phyloP scores from a whole-genome alignment of 1,139 yeast genomes.

The Pichia inconspicua region DNA sequence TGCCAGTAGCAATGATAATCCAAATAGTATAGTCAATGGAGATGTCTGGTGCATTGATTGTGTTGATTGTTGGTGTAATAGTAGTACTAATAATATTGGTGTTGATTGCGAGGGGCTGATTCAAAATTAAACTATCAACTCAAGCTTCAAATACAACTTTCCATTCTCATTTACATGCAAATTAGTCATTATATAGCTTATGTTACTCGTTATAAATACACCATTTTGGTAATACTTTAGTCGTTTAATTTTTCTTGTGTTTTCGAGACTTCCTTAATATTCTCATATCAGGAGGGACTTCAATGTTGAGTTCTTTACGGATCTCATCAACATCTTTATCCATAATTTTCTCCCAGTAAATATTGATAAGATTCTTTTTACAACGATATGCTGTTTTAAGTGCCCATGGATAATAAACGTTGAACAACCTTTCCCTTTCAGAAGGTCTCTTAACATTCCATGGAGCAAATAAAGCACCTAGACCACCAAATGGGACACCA shows the following conservation, averaged over 20 bases:
- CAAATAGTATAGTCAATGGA: slow-evolving; percentile 60
- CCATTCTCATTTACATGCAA: no score
- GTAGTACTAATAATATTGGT: no score
- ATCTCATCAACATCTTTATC: slow-evolving; percentile 66
- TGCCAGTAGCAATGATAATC: slow-evolving; percentile 62
- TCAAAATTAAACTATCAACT: no score
- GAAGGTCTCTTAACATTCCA: slow-evolving; percentile 35
- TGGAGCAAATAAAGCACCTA: slow-evolving; percentile 87
- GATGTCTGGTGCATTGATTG: slow-evolving; percentile 7
- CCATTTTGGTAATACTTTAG: no score
- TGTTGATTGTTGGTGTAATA: neutral
- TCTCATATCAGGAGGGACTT: slow-evolving; percentile 71
- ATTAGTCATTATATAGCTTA: neutral
- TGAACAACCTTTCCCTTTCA: slow-evolving; percentile 43
- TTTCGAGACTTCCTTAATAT: slow-evolving; percentile 39
- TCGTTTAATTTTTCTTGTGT: neutral
- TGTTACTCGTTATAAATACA: no score
- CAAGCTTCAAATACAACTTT: no score
- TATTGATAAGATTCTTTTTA: slow-evolving; percentile 65
- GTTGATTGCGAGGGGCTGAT: no score
- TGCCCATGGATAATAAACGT: slow-evolving; percentile 87
- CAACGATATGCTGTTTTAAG: slow-evolving; percentile 63
- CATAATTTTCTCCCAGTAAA: slow-evolving; percentile 86
- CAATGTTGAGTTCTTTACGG: slow-evolving; percentile 64
- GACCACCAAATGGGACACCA: slow-evolving; percentile 92